A percentile compares a stretch with the other conserved stretches of the same genome.
Conservation (phyloP, 129 eudicot genomes). For the Tagetes patula region DNA sequence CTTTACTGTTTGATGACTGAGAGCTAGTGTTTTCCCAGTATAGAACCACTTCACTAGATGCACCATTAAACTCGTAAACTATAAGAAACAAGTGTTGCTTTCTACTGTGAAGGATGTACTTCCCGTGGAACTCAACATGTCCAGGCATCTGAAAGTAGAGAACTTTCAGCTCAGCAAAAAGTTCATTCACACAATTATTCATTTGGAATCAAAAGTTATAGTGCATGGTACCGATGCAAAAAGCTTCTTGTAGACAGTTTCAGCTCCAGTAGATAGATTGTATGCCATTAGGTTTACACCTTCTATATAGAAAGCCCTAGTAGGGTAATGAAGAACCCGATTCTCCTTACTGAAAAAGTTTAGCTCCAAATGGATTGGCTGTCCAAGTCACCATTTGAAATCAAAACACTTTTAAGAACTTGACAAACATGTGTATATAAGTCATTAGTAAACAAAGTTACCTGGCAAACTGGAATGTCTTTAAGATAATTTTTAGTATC, state of each 20-base stretch:
- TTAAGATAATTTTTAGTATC: conserved; percentile 70
- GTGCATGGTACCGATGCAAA: conserved; percentile 68
- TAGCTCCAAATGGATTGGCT: conserved; percentile 95
- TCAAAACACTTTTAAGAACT: conserved; percentile 26
- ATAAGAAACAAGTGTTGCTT: conserved; percentile 90
- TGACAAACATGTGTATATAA: conserved; percentile 11
- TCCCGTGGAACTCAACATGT: conserved; percentile 71
- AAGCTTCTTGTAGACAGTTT: conserved; percentile 88
- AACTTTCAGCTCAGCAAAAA: conserved; percentile 21
- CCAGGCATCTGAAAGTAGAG: conserved; percentile 76
- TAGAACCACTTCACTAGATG: conserved; percentile 77
- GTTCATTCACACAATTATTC: conserved; percentile 20
- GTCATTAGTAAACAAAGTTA: conserved; percentile 24
- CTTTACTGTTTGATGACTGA: conserved; percentile 75
- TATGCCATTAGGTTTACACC: conserved; percentile 97
- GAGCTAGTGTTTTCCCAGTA: conserved; percentile 89
- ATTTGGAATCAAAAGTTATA: conserved; percentile 4
- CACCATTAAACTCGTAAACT: conserved; percentile 77
- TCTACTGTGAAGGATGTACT: conserved; percentile 67
- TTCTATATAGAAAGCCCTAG: conserved; percentile 85
- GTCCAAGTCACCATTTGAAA: conserved; percentile 30
- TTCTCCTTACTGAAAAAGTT: conserved; percentile 87
- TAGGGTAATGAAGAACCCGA: conserved; percentile 92
- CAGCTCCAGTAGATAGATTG: conserved; percentile 77
- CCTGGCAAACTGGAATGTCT: conserved; percentile 97